phyloP scores from a whole-genome alignment of 2,329 filamentous ascomycete genomes.

The Drechslerella dactyloides region DNA sequence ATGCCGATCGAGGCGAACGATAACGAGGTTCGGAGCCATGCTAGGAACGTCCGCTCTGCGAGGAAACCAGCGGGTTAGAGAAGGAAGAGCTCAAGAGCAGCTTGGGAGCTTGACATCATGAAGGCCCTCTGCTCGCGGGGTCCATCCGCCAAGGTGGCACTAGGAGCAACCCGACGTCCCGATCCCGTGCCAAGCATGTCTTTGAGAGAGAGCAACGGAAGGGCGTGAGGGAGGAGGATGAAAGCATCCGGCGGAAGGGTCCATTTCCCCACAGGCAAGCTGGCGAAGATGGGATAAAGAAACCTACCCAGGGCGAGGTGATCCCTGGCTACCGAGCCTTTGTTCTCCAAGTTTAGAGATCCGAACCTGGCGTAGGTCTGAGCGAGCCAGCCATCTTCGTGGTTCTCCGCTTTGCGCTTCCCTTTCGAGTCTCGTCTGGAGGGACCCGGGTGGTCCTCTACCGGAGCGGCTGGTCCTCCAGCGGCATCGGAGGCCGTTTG shows the following conservation, averaged over 20 bases:
- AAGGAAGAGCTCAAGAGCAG: slow-evolving; percentile 13
- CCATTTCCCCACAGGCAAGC: not conserved
- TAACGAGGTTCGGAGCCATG: slow-evolving; percentile 81
- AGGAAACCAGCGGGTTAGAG: slow-evolving; percentile 38
- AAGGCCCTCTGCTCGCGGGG: not conserved
- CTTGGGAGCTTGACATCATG: slow-evolving; percentile 51
- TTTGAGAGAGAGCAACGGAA: slow-evolving; percentile 1
- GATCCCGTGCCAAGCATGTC: slow-evolving; percentile 29
- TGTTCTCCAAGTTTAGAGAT: slow-evolving; percentile 80
- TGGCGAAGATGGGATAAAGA: slow-evolving; percentile 39
- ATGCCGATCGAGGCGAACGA: slow-evolving; percentile 79
- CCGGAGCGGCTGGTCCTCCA: slow-evolving; percentile 7
- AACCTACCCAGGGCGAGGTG: slow-evolving; percentile 75
- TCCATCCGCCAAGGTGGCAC: slow-evolving; percentile 13
- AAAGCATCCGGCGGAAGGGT: not conserved
- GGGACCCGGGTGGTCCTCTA: slow-evolving; percentile 25
- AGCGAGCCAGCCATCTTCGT: slow-evolving; percentile 33
- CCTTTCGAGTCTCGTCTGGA: slow-evolving; percentile 40
- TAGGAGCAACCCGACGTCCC: slow-evolving; percentile 14
- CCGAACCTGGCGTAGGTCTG: slow-evolving; percentile 50
- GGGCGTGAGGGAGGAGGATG: not conserved
- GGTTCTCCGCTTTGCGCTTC: slow-evolving; percentile 34
- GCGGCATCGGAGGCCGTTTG: slow-evolving; percentile 25
- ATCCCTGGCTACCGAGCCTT: slow-evolving; percentile 81
- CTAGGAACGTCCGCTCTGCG: slow-evolving; percentile 80